Percentiles rank a stretch among this genome's conserved stretches.
These are phyloP conservation scores for Rosellinia necatrix DNA, from an alignment of 2,329 filamentous ascomycete genomes.

Conservation along the genomic window DNA sequence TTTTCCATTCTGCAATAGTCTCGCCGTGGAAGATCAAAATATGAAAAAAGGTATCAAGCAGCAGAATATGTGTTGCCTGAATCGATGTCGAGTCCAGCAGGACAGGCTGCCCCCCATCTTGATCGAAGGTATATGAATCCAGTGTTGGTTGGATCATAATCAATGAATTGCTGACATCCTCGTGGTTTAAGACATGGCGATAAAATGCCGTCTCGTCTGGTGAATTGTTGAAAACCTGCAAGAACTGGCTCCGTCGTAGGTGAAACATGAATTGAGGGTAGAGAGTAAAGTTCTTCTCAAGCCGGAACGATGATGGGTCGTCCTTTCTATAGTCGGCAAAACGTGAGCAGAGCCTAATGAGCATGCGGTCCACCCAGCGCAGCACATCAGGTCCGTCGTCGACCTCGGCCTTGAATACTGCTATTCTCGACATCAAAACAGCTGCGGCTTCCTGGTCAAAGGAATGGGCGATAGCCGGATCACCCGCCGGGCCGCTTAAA, in stretches of 20 bases:
- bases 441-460: slow-evolving; percentile 98
- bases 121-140: slow-evolving; percentile 96
- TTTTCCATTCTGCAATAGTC: slow-evolving; percentile 96
- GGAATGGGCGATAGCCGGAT: slow-evolving; percentile 92
- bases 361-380: slow-evolving; percentile 97
- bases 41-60: slow-evolving; percentile 98
- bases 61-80: slow-evolving; percentile 87
- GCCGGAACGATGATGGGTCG: slow-evolving; percentile 91
- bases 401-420: slow-evolving; percentile 97
- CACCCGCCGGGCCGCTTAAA: slow-evolving; percentile 89
- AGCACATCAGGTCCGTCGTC: slow-evolving; percentile 98
- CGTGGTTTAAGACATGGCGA: slow-evolving; percentile 93
- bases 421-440: slow-evolving; percentile 98
- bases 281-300: slow-evolving; percentile 98
- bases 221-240: slow-evolving; percentile 99
- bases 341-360: slow-evolving; percentile 92
- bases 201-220: slow-evolving; percentile 99
- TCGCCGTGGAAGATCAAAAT: slow-evolving; percentile 99
- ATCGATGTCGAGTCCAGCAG: slow-evolving; percentile 95
- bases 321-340: slow-evolving; percentile 99
- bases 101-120: slow-evolving; percentile 91
- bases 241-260: slow-evolving; percentile 91
- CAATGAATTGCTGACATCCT: slow-evolving; percentile 94
- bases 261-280: slow-evolving; percentile 99
- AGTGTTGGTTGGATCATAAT: slow-evolving; percentile 99